Percentiles rank a stretch among this genome's conserved stretches.
These are phyloP conservation scores for Cutaneotrichosporon cyanovorans DNA, from an alignment of 1,284 basidiomycete species.

Conservation along the genomic window DNA sequence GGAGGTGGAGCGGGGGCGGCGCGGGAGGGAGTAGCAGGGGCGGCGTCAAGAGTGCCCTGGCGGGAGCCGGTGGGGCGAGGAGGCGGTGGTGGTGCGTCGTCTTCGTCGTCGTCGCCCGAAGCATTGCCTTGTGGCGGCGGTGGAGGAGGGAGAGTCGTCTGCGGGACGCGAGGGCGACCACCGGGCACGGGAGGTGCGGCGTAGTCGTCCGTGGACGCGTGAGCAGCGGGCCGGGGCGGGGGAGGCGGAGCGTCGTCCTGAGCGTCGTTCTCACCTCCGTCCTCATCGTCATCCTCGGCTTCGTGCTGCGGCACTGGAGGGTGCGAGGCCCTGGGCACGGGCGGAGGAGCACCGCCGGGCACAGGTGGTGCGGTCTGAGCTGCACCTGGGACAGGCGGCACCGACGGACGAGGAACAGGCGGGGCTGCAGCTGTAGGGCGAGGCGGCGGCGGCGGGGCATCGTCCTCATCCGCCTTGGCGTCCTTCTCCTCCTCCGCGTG, in stretches of 20 bases:
- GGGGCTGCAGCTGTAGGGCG: background rate
- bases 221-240: slow-evolving; percentile 5
- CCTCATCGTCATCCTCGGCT: background rate
- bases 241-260: slow-evolving; percentile 9
- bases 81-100: background rate
- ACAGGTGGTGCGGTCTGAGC: too few species aligned
- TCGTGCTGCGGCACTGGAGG: too few species aligned
- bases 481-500: slow-evolving; percentile 7
- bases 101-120: slow-evolving; percentile 14
- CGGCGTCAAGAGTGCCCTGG: background rate
- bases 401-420: slow-evolving; percentile 1
- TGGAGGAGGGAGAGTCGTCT: slow-evolving; percentile 2
- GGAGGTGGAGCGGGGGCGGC: background rate
- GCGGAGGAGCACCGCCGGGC: too few species aligned
- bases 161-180: background rate
- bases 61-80: background rate
- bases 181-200: background rate
- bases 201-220: too few species aligned
- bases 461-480: slow-evolving; percentile 15
- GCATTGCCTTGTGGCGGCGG: slow-evolving; percentile 1
- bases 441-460: slow-evolving; percentile 14
- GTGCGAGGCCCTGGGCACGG: too few species aligned
- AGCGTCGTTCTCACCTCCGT: slow-evolving; percentile 14
- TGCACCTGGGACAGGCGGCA: background rate
- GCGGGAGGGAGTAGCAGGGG: background rate